These are phyloP conservation scores for Epichloe glyceriae DNA, from an alignment of 2,329 filamentous ascomycete species.

Conservation along the genomic window DNA sequence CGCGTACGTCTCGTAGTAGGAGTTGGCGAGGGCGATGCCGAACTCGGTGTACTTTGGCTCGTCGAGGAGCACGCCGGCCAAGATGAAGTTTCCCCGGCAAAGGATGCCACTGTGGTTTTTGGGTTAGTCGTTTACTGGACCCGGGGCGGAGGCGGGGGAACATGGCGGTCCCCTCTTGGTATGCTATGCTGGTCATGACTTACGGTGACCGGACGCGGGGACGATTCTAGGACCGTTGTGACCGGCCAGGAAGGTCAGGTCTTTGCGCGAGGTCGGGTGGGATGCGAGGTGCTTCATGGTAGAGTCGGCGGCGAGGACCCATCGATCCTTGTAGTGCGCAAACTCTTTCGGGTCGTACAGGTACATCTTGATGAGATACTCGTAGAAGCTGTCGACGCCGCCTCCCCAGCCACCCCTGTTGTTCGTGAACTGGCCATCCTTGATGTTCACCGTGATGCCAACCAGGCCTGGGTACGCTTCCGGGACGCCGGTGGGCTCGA, in stretches of 20 bases:
- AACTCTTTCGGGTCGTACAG: conserved; percentile 60
- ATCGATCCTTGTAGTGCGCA: conserved; percentile 53
- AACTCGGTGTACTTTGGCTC: conserved; percentile 57
- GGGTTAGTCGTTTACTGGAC: neutral
- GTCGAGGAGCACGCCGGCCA: conserved; percentile 59
- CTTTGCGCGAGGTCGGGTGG: conserved; percentile 50
- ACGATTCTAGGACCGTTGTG: conserved; percentile 34
- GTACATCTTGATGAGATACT: conserved; percentile 88
- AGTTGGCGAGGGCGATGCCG: conserved; percentile 56
- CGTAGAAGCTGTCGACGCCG: conserved; percentile 70
- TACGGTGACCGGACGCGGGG: conserved; percentile 38
- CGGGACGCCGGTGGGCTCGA: conserved; percentile 42
- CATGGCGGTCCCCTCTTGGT: neutral
- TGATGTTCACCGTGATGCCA: conserved; percentile 52
- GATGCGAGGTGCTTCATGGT: conserved; percentile 59
- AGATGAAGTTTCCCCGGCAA: conserved; percentile 78
- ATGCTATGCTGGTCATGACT: conserved; percentile 11
- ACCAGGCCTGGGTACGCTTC: conserved; percentile 69
- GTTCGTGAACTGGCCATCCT: conserved; percentile 54
- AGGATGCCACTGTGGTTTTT: conserved; percentile 53
- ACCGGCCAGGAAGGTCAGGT: conserved; percentile 58
- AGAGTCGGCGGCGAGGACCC: conserved; percentile 63
- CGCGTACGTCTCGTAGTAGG: conserved; percentile 65
- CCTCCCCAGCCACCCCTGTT: conserved; percentile 62
- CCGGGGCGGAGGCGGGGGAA: neutral